Evolutionary conservation across 495 filamentous ascomycete genomes (phyloP).

Genomic region (Opeltia flavorubescens): DNA sequence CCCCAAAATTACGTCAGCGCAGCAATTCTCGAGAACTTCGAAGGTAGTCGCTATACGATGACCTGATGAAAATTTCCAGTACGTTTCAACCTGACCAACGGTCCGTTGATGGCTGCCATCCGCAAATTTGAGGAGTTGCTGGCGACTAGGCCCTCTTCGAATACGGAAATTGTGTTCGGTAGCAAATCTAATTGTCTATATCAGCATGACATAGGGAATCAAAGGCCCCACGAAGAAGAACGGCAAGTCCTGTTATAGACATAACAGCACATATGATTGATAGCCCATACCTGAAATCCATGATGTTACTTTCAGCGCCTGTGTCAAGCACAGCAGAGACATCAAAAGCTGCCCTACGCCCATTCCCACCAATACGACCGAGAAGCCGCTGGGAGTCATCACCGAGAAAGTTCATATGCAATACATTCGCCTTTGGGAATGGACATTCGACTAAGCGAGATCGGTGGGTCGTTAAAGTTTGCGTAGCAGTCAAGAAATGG

Average conservation of each 20-base stretch:
- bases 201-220: neutral
- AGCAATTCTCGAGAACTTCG: slow-evolving; percentile 9
- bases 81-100: slow-evolving; percentile 7
- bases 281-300: slow-evolving; percentile 1
- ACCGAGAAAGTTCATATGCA: slow-evolving; percentile 1
- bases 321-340: slow-evolving; percentile 8
- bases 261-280: too few species aligned
- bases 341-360: too few species aligned
- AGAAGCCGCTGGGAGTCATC: neutral
- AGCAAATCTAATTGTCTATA: neutral
- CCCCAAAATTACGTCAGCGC: slow-evolving; percentile 10
- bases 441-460: slow-evolving; percentile 5
- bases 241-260: too few species aligned
- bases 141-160: neutral
- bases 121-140: slow-evolving; percentile 5
- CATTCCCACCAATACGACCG: neutral
- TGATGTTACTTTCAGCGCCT: slow-evolving; percentile 8
- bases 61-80: slow-evolving; percentile 6
- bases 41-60: slow-evolving; percentile 3
- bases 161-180: too few species aligned
- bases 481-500: slow-evolving; percentile 4
- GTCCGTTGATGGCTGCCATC: slow-evolving; percentile 4
- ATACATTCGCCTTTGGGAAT: neutral
- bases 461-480: slow-evolving; percentile 5
- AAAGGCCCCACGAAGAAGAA: neutral